Evolutionary conservation across 2,329 filamentous ascomycete species (phyloP), one percentile per base, ranked within the genome.

Genomic region (Cytospora piceicola): DNA sequence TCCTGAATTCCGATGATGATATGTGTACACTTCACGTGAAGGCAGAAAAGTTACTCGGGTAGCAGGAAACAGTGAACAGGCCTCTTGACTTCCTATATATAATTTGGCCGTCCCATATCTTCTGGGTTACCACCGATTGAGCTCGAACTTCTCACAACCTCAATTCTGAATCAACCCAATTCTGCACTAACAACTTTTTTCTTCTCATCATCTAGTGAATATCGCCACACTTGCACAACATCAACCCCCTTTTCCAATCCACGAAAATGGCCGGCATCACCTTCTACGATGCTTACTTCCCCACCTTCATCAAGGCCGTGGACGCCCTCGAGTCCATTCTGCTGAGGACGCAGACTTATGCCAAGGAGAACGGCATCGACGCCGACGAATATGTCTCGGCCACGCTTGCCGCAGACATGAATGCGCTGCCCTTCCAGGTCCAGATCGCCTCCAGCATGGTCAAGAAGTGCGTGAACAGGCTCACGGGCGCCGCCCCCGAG

Each of bases 391-490:
- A 73, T 58, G 68, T 71, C 57, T 30, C 63, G 17, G 69, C 72
- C 27, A 66, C 70, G 4, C 71, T 80, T 2, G 51, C 65, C 52
- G 70, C 73, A 2, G 77, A 78, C 71, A 79, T 79, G 75, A 68
- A 70, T 17, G 75, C 76, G 17, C 72, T 80, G 24, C 67, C 59
- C 42, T 76, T 76, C 71, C 77, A 80, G 64, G 69, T 79, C 17
- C 72, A 75, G 60, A 69, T 71, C 34, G 72, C 71, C 9, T 73
- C 73, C 61, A 73, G 74, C 68, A 72, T 71, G 0, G 69, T 70
- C 69, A 73, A 73, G 69, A 71, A 72, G 60, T 65, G 69, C 49
- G 51, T 78, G 39, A 68, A 69, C 67, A 70, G 71, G 46, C 57
- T 78, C 32, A 71, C 71, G 1, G 73, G 73, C 55, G 55, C 60